Evolutionary conservation across 108 stramenopile genomes (phyloP), one percentile per base, ranked within the genome.

Genomic region (Pseudonitzschia multiseries): DNA sequence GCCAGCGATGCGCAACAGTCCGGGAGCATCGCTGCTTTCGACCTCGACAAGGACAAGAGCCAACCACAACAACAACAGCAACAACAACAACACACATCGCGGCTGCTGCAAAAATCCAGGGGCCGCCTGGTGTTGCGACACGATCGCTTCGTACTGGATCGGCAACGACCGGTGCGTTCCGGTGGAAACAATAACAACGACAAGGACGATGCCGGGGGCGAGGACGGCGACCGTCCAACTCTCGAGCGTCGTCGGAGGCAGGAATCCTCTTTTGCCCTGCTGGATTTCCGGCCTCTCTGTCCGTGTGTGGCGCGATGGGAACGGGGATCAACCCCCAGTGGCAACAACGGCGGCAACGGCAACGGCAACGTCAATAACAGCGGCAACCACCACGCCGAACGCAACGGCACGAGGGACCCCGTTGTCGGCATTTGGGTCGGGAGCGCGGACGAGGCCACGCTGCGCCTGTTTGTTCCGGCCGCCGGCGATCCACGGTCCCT

Each of bases 221-320:
- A 22, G 0, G 26, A 59, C 29, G 31, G 36, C 32, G 31, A 40
- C 15, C 33, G 15, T 14, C 17, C 0, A 14, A 0, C 28, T 44
- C 22, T 43, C 13, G 21, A 22, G 26, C 66, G 28, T 10, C 66
- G 28, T 10, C 69, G 36, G 21, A 33, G 68, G 13, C 56, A 68
- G 17, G 42, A 40, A 29, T 65, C 62, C 26, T 56, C 71, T 3
- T 62, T n/a, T 40, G 61, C 61, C 14, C 18, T 68, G 26, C 24
- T 60, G 20, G 71, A 72, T 22, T 78, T 78, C 69, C 77, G 77
- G 28, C 77, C 77, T 2, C 67, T 78, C n/a, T 43, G 53, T 71
- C 77, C 77, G 8, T 78, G 77, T 62, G 2, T 78, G 9, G 67
- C 71, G 6, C 0, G 22, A 26, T 69, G 68, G 75, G 48, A 50